Evolutionary conservation across 495 filamentous ascomycete genomes (phyloP).

Genomic region (Penicillium antarcticum): DNA sequence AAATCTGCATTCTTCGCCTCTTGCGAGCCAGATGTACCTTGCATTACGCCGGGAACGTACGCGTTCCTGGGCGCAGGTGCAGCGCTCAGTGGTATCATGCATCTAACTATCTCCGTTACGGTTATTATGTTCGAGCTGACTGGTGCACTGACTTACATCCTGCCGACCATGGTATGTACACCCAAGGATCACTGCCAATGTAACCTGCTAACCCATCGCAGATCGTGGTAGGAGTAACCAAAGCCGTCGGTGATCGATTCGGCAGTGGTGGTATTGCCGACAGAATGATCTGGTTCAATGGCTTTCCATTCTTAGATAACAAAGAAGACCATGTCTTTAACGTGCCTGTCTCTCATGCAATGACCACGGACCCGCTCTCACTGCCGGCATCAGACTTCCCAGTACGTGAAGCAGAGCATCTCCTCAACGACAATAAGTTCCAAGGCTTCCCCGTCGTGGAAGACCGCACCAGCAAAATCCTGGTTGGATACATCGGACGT

Average conservation of each 20-base stretch:
- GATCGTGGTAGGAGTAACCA: conserved; percentile 96
- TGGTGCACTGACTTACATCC: conserved; percentile 89
- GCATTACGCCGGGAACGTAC: conserved; percentile 95
- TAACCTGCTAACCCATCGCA: conserved; percentile 23
- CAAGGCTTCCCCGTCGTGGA: conserved; percentile 95
- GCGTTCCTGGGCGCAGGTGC: conserved; percentile 91
- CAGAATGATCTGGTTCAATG: conserved; percentile 99
- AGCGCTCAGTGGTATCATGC: conserved; percentile 98
- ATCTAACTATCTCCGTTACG: conserved; percentile 92
- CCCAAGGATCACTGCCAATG: background rate
- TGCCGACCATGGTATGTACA: conserved; percentile 79
- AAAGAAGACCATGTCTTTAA: conserved; percentile 98
- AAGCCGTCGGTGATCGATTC: conserved; percentile 87
- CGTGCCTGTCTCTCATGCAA: conserved; percentile 88
- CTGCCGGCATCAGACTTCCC: conserved; percentile 74
- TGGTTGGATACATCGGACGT: conserved; percentile 91
- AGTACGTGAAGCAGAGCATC: conserved; percentile 67
- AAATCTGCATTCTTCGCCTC: conserved; percentile 78
- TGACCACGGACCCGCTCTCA: conserved; percentile 73
- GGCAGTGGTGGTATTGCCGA: conserved; percentile 96
- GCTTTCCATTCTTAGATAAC: conserved; percentile 95
- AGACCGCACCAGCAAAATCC: conserved; percentile 61
- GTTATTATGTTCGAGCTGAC: conserved; percentile 99
- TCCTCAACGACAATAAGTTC: conserved; percentile 78
- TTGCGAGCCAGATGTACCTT: conserved; percentile 88